A percentile compares a stretch with the other conserved stretches of the same genome.
These are phyloP conservation scores for Candida manassasensis DNA, from an alignment of 805 yeast genomes.

Conservation along the genomic window DNA sequence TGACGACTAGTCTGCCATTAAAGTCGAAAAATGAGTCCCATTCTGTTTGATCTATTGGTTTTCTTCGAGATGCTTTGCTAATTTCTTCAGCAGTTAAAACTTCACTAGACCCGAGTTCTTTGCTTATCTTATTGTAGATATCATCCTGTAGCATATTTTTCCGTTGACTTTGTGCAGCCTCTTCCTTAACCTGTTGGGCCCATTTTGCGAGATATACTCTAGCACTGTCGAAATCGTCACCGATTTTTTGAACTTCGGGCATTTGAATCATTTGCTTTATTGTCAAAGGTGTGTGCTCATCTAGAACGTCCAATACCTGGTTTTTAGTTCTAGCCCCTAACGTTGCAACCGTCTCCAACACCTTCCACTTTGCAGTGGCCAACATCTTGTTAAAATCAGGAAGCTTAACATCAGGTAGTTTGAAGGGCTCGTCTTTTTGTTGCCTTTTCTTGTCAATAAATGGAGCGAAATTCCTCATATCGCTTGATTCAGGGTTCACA, in stretches of 20 bases:
- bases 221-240: constrained; percentile 91
- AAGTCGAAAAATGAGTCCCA: constrained; percentile 85
- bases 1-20: constrained; percentile 67
- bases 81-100: constrained; percentile 57
- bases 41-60: constrained; percentile 63
- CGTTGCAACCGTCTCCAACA: constrained; percentile 79
- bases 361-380: constrained; percentile 76
- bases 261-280: constrained; percentile 57
- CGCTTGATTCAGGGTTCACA: constrained; percentile 73
- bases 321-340: constrained; percentile 50
- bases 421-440: constrained; percentile 16
- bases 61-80: constrained; percentile 55
- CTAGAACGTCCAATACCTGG: constrained; percentile 60
- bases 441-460: constrained; percentile 15
- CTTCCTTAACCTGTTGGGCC: constrained; percentile 92
- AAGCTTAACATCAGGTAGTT: constrained; percentile 9
- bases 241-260: constrained; percentile 76
- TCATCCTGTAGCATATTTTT: constrained; percentile 52
- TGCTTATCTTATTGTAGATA: constrained; percentile 51
- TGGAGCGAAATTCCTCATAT: constrained; percentile 53
- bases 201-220: constrained; percentile 90
- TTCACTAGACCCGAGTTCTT: constrained; percentile 60
- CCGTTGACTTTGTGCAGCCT: constrained; percentile 62
- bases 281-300: constrained; percentile 56
- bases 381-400: constrained; percentile 46